phyloP scores from a whole-genome alignment of 2,329 filamentous ascomycete genomes.

The Dothistroma septosporum region DNA sequence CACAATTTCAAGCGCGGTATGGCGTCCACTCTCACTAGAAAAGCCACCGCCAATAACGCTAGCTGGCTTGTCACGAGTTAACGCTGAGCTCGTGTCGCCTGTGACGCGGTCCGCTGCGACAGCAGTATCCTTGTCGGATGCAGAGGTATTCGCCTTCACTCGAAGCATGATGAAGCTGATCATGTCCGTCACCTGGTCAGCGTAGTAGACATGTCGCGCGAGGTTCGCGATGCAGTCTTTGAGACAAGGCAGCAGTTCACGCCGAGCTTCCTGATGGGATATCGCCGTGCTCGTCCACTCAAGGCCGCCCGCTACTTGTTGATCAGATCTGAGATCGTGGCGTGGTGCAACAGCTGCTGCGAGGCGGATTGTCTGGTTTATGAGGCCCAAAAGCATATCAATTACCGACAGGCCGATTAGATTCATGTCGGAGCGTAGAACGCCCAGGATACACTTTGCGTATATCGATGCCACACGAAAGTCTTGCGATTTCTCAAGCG shows the following conservation, averaged over 20 bases:
- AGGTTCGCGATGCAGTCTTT: constrained; percentile 84
- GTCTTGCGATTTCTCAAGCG: constrained; percentile 56
- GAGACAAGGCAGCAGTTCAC: constrained; percentile 45
- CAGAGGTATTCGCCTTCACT: constrained; percentile 58
- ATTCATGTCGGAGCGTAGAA: constrained; percentile 84
- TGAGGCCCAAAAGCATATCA: constrained; percentile 81
- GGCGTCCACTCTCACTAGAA: constrained; percentile 58
- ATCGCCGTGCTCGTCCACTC: constrained; percentile 4
- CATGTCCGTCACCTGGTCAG: constrained; percentile 94
- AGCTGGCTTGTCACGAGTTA: constrained; percentile 30
- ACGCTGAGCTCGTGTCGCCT: constrained; percentile 9
- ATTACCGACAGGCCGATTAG: constrained; percentile 94
- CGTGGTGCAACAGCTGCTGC: not conserved
- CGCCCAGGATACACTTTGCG: constrained; percentile 71
- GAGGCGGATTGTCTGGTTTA: constrained; percentile 67
- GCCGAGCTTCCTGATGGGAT: constrained; percentile 9
- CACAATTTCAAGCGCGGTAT: constrained; percentile 69
- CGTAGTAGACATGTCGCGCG: constrained; percentile 93
- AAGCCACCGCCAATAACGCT: constrained; percentile 50
- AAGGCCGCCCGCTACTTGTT: not conserved
- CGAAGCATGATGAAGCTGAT: constrained; percentile 73
- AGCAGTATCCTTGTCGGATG: constrained; percentile 13
- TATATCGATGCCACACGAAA: constrained; percentile 71
- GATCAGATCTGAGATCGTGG: not conserved
- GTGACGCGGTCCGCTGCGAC: constrained; percentile 9